Conservation (phyloP, 441 rosid genomes). For the Croton setiger region DNA sequence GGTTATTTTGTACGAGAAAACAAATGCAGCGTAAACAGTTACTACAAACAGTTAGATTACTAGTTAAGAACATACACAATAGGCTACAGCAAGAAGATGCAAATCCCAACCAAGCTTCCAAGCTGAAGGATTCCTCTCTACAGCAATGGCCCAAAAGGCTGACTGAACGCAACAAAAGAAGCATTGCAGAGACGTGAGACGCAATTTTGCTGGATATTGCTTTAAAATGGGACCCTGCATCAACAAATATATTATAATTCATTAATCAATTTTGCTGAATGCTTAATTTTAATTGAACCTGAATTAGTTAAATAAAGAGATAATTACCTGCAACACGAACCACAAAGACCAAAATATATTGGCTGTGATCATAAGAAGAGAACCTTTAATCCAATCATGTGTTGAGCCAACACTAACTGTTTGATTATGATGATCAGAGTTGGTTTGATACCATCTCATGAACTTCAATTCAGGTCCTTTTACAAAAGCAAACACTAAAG, state of each 20-base stretch:
- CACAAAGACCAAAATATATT: conserved; percentile 70
- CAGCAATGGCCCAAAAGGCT: conserved; percentile 51
- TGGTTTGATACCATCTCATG: conserved; percentile 25
- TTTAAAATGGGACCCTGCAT: conserved; percentile 47
- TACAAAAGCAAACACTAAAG: conserved; percentile 65
- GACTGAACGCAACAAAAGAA: conserved; percentile 71
- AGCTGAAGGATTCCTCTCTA: conserved; percentile 51
- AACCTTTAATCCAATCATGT: conserved; percentile 53
- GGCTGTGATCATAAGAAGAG: conserved; percentile 67
- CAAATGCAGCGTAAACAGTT: too few species aligned
- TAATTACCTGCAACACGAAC: conserved; percentile 68
- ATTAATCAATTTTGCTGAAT: too few species aligned
- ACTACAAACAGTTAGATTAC: too few species aligned
- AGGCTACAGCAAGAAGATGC: conserved; percentile 58
- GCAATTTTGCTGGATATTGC: conserved; percentile 63
- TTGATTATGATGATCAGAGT: conserved; percentile 18
- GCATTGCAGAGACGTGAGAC: conserved; percentile 69
- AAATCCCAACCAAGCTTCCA: conserved; percentile 71
- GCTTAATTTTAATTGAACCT: too few species aligned
- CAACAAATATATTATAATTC: too few species aligned
- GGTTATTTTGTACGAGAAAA: too few species aligned
- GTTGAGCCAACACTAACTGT: conserved; percentile 2
- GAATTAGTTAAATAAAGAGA: neutral
- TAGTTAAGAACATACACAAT: conserved; percentile 46
- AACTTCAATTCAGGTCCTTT: conserved; percentile 57